Evolutionary conservation across 2,329 filamentous ascomycete genomes (phyloP), one percentile per base, ranked within the genome.

Genomic region (Fusarium sp.): DNA sequence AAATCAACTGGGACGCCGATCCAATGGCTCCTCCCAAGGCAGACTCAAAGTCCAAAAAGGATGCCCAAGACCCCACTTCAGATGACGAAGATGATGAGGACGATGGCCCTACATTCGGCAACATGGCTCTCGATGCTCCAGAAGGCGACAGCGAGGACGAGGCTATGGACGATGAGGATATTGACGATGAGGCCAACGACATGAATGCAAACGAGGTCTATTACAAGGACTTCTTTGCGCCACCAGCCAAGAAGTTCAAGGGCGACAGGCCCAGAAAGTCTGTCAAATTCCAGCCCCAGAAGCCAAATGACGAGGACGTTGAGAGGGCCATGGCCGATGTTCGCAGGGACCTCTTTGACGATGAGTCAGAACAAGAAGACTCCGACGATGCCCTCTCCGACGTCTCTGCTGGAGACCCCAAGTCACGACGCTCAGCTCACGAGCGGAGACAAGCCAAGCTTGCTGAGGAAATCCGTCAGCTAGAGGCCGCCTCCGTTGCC

Each of bases 221-320:
- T 80, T 98, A 97, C 79, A 89, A 90, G 63, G 94, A 98, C 77
- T 98, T 97, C 81, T 98, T 97, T 74, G 93, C 91, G 11, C 95
- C 94, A 12, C 94, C 94, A 15, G 86, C 90, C 20, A 88, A 87
- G 71, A 96, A 96, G 64, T 84, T 84, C 57, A 88, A 85, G 72
- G 80, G 76, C 57, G 79, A 75, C 69, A 87, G 79, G 72, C 77
- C 76, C 54, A 82, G 80, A 67, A 79, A 82, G 52, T 74, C 76
- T 11, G 80, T 77, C 49, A 78, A 73, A 28, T 78, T 77, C 65
- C 75, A 76, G 55, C 76, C 88, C 10, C 72, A 76, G 72, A 65
- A 78, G 65, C 81, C 89, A 7, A 81, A 85, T 11, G 86, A 89
- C 26, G 86, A 83, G 24, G 92, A 96, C 38, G 83, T 97, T 50